Evolutionary conservation across 1,284 basidiomycete genomes (phyloP), one percentile per base, ranked within the genome.

Genomic region (Cryptococcus neoformans): DNA sequence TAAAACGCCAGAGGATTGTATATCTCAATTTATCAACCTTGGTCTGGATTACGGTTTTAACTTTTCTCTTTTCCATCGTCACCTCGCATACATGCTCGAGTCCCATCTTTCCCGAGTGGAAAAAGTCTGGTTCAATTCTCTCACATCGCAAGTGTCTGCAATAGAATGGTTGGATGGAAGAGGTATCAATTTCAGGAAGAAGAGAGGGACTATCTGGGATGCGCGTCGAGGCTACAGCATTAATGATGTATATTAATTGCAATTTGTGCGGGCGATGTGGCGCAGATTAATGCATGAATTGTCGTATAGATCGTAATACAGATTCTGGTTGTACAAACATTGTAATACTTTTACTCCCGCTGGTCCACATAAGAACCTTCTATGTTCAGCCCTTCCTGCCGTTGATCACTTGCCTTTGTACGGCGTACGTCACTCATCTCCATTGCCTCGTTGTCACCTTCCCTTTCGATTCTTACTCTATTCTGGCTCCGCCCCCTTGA

Each of bases 71-170:
- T 82, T 83, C 61, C 77, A 78, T 54, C 76, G 80, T 4, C 82
- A 83, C 56, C 56, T 82, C 12, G 77, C 80, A 4, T 84, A 83
- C 72, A 84, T 85, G 83, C 78, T 84, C 49, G 83, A 84, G 62
- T 68, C 70, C 0, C 73, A 74, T 46, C 76, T 84, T 51, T 57
- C 69, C 10, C 68, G 78, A 40, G 64, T 76, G 1, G 83, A 84
- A 56, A 74, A 80, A 41, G 74, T 79, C 9, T 79, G 78, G 62
- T 83, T 84, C 69, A 83, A 84, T 64, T 70, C 76, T 36, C 66
- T 84, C 2, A 68, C 73, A 1, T 80, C 79, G 35, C 72, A 78
- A 37, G 80, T 79, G 1, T 78, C 75, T 8, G 76, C 81, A 1
- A 66, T 83, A 7, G 83, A 84, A 58, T 82, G 79, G 57, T 66